phyloP scores from a whole-genome alignment of 1,284 basidiomycete species.

The Malassezia obtusa region DNA sequence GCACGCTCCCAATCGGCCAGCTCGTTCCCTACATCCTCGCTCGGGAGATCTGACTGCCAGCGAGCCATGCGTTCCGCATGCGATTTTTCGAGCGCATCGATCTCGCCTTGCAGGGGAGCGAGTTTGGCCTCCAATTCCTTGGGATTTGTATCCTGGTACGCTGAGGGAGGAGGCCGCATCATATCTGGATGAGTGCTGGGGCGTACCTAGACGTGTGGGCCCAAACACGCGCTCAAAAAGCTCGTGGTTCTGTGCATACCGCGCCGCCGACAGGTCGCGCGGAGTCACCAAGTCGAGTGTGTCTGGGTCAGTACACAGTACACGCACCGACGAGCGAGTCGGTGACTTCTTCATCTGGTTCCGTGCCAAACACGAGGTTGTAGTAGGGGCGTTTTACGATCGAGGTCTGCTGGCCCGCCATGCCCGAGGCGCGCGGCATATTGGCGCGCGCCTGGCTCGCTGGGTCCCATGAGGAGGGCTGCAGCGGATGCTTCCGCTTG shows the following conservation, averaged over 20 bases:
- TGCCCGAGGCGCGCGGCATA: slow-evolving; percentile 10
- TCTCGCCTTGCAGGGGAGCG: slow-evolving; percentile 17
- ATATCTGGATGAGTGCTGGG: slow-evolving; percentile 15
- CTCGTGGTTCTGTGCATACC: slow-evolving; percentile 43
- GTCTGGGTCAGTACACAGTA: slow-evolving; percentile 15
- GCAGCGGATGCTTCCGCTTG: slow-evolving; percentile 12
- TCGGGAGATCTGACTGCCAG: not conserved
- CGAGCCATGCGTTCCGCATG: not conserved
- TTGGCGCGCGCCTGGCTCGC: slow-evolving; percentile 6
- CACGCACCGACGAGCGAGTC: slow-evolving; percentile 17
- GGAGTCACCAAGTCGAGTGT: slow-evolving; percentile 37
- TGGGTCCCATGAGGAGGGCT: slow-evolving; percentile 3
- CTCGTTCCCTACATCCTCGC: slow-evolving; percentile 10
- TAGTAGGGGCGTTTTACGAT: slow-evolving; percentile 11
- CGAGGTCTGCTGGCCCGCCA: not conserved
- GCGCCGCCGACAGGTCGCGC: slow-evolving; percentile 35
- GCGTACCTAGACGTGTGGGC: slow-evolving; percentile 29
- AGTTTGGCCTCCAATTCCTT: slow-evolving; percentile 21
- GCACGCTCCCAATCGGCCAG: slow-evolving; percentile 17
- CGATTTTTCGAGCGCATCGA: slow-evolving; percentile 1
- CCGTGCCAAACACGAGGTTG: slow-evolving; percentile 12
- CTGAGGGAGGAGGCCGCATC: slow-evolving; percentile 26
- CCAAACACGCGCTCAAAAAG: slow-evolving; percentile 39
- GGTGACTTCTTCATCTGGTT: slow-evolving; percentile 17
- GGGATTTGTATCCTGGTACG: slow-evolving; percentile 25